phyloP scores from a whole-genome alignment of 805 yeast genomes.

The Yarrowia divulgata region DNA sequence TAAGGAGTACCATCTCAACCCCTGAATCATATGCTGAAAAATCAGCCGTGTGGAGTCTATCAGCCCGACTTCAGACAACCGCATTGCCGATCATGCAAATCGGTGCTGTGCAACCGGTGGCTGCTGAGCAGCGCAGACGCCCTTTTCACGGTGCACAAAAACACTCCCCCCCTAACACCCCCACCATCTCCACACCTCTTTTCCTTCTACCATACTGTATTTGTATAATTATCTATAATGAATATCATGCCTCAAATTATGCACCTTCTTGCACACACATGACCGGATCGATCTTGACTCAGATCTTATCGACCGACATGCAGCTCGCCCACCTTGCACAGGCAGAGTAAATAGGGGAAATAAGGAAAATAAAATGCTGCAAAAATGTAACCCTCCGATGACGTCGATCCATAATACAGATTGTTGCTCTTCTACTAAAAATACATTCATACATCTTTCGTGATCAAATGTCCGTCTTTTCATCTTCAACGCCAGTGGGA shows the following conservation, averaged over 20 bases:
- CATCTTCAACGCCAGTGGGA: too few relatives aligned
- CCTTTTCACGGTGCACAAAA: too few relatives aligned
- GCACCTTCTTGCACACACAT: not conserved
- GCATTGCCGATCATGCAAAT: not conserved
- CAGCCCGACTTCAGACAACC: not conserved
- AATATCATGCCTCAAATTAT: not conserved
- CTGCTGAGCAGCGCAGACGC: too few relatives aligned
- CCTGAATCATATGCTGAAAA: not conserved
- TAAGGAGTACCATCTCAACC: not conserved
- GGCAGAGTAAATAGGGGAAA: not conserved
- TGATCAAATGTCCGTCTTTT: too few relatives aligned
- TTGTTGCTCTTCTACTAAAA: too few relatives aligned
- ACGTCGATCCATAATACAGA: too few relatives aligned
- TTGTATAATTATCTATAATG: not conserved
- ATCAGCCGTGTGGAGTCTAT: not conserved
- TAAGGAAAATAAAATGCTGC: not conserved
- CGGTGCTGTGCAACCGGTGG: too few relatives aligned
- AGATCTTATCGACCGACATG: constrained; percentile 20
- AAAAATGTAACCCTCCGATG: too few relatives aligned
- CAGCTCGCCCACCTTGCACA: not conserved
- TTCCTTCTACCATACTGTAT: not conserved
- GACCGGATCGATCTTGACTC: constrained; percentile 11
- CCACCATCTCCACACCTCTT: too few relatives aligned
- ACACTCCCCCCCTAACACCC: too few relatives aligned
- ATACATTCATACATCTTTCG: too few relatives aligned